Conservation (phyloP, 805 yeast species). For the Metschnikowia cubensis region DNA sequence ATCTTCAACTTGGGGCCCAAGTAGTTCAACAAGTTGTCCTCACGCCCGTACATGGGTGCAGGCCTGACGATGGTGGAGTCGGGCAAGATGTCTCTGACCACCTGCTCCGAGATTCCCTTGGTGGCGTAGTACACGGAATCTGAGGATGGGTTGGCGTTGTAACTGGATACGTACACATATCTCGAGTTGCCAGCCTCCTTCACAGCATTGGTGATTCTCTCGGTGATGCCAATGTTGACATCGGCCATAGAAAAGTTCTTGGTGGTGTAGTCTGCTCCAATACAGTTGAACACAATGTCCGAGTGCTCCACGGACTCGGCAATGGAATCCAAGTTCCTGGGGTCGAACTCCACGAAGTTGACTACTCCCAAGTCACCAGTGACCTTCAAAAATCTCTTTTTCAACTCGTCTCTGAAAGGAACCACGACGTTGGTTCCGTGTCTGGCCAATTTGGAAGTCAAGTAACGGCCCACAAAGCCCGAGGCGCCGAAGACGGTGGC, state of each 20-base stretch:
- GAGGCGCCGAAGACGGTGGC: conserved; percentile 85
- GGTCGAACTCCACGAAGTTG: conserved; percentile 75
- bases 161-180: conserved; percentile 72
- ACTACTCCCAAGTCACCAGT: conserved; percentile 87
- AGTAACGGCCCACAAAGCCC: conserved; percentile 73
- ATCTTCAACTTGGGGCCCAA: conserved; percentile 53
- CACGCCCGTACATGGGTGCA: conserved; percentile 71
- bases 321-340: conserved; percentile 70
- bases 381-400: conserved; percentile 73
- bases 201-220: conserved; percentile 70
- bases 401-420: conserved; percentile 79
- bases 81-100: conserved; percentile 63
- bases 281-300: conserved; percentile 76
- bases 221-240: conserved; percentile 73
- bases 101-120: conserved; percentile 73
- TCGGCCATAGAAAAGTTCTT: conserved; percentile 82
- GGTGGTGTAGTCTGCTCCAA: conserved; percentile 73
- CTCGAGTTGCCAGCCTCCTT: conserved; percentile 70
- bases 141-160: conserved; percentile 68
- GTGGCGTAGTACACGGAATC: conserved; percentile 71
- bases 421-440: conserved; percentile 76
- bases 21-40: conserved; percentile 64
- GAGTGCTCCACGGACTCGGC: conserved; percentile 75
- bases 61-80: conserved; percentile 85
- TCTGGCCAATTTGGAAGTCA: conserved; percentile 69